Evolutionary conservation across 129 eudicot genomes (phyloP), one percentile per base, ranked within the genome.

Genomic region (Erigeron canadensis): DNA sequence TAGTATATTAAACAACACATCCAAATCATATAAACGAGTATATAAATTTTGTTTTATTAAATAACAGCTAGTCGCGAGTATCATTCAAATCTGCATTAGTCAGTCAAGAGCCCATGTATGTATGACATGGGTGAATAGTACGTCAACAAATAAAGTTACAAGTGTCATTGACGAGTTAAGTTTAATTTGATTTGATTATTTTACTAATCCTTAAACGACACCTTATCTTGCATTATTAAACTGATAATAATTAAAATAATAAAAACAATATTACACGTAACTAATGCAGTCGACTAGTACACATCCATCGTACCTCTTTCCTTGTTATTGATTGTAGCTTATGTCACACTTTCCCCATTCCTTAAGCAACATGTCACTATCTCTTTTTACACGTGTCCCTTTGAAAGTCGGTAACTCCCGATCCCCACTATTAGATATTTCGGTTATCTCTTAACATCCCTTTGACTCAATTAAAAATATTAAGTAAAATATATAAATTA

Each of bases 351-450:
- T 65, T 78, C 66, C 71, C 77, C 54, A 65, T 12, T 51, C 51
- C 43, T 8, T 10, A 81, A 66, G 83, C 83, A 47, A 79, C 81
- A 65, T 58, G 81, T 79, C 83, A 75, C 55, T 18, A 50, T 63
- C 45, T 1, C 17, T 18, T 56, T 55, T 56, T 70, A 53, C 48
- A 56, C 55, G 56, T 66, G 71, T 79, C 69, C 71, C 18, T 38
- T 65, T 23, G 13, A 71, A 16, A 47, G 84, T 69, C 81, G 78
- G 79, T 50, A 23, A 37, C 11, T 11, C 39, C 37, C 11, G 54
- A 10, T 17, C 83, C 83, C 84, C 79, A 75, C 65, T 13, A 34
- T 22, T 22, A 60, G 15, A 37, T 37, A 34, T 34, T 56, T 56
- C 10, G 63, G 63, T 21, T 21, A 21, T 56, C 10, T 56, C 21